phyloP scores from a whole-genome alignment of 1,139 yeast genomes.

The Hemisphaericaspora xylofermentans region DNA sequence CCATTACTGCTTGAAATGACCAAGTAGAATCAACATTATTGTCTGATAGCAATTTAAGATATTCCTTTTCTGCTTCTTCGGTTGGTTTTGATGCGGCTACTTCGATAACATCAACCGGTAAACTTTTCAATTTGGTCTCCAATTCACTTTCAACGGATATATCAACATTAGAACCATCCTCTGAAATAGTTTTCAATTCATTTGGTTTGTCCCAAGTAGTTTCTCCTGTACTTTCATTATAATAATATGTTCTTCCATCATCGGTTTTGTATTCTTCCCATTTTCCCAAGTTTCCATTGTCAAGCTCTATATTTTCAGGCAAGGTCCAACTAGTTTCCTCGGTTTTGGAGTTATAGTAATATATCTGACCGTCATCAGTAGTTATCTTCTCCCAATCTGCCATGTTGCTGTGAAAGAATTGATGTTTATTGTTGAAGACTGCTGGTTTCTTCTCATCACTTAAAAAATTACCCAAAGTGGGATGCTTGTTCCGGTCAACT shows the following conservation, averaged over 20 bases:
- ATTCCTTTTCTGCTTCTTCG: conserved; percentile 43
- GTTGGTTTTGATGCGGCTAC: conserved; percentile 7
- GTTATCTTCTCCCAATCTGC: conserved; percentile 60
- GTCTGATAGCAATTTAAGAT: conserved; percentile 51
- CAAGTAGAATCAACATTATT: conserved; percentile 67
- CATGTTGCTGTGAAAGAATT: conserved; percentile 6
- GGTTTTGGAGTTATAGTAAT: conserved; percentile 68
- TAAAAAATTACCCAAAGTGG: not conserved
- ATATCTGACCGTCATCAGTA: conserved; percentile 66
- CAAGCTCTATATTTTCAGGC: conserved; percentile 48
- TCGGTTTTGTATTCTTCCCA: conserved; percentile 72
- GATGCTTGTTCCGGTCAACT: not conserved
- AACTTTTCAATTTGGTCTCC: conserved; percentile 14
- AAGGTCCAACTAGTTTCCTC: conserved; percentile 80
- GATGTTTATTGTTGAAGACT: not conserved
- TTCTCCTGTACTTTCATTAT: conserved; percentile 60
- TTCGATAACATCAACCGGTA: conserved; percentile 11
- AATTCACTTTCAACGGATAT: conserved; percentile 10
- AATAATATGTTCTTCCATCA: conserved; percentile 72
- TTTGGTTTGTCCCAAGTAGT: conserved; percentile 82
- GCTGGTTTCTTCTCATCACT: too few relatives aligned
- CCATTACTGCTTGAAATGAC: conserved; percentile 71
- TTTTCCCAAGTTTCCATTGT: conserved; percentile 26
- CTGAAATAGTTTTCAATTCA: conserved; percentile 23
- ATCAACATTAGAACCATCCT: not conserved